Percentiles rank a stretch among this genome's conserved stretches.
Conservation (phyloP, 2,329 filamentous ascomycete genomes). For the Leptodontidium sp. region DNA sequence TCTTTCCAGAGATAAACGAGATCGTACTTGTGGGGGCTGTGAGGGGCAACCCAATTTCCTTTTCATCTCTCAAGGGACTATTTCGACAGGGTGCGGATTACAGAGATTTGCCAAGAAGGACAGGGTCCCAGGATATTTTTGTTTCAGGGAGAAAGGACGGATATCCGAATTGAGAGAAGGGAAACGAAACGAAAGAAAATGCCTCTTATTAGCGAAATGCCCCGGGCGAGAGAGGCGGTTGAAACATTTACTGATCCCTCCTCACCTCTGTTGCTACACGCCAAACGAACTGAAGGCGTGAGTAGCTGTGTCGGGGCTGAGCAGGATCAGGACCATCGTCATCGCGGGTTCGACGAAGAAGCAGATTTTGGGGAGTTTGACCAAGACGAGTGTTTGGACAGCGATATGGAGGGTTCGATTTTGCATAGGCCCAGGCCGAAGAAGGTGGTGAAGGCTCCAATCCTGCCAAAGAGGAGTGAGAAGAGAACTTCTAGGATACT, state of each 20-base stretch:
- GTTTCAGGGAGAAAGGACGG: slow-evolving; percentile 14
- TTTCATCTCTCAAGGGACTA: neutral
- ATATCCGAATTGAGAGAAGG: slow-evolving; percentile 1
- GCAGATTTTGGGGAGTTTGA: slow-evolving; percentile 36
- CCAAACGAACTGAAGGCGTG: slow-evolving; percentile 17
- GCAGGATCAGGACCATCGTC: slow-evolving; percentile 14
- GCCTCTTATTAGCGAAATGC: slow-evolving; percentile 41
- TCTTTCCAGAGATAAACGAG: slow-evolving; percentile 2
- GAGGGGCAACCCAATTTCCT: slow-evolving; percentile 12
- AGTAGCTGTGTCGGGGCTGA: slow-evolving; percentile 22
- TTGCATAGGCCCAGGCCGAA: slow-evolving; percentile 37
- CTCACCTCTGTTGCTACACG: slow-evolving; percentile 15
- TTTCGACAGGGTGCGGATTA: slow-evolving; percentile 11
- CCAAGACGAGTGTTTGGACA: slow-evolving; percentile 38
- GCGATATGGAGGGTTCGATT: slow-evolving; percentile 44
- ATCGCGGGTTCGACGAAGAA: slow-evolving; percentile 32
- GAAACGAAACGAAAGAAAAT: slow-evolving; percentile 27
- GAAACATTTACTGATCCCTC: slow-evolving; percentile 22
- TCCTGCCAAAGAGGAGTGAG: slow-evolving; percentile 40
- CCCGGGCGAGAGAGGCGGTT: slow-evolving; percentile 33
- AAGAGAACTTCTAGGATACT: slow-evolving; percentile 41
- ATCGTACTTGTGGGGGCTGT: neutral
- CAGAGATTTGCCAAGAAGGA: slow-evolving; percentile 14
- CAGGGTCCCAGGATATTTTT: neutral
- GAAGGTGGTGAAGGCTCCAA: slow-evolving; percentile 37